A percentile compares a stretch with the other conserved stretches of the same genome.
Evolutionary conservation across 805 yeast species (phyloP).

Genomic region (Ogataea corticis): DNA sequence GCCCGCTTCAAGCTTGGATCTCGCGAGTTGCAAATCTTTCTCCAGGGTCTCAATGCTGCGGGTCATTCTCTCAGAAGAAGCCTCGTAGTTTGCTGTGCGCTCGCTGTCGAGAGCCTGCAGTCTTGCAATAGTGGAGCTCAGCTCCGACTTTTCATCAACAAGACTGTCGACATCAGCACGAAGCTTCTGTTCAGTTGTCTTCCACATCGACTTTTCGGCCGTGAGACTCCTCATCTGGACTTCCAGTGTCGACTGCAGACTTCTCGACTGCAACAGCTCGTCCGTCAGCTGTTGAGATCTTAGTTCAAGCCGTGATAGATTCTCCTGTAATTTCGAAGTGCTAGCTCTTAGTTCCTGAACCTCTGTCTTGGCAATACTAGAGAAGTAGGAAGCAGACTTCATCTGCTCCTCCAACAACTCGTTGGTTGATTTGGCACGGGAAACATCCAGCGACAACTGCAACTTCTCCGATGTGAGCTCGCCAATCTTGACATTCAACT

Average conservation of each 20-base stretch:
- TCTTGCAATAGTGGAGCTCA: conserved; percentile 57
- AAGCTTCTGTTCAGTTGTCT: conserved; percentile 49
- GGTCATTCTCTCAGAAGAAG: conserved; percentile 49
- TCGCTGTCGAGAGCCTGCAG: conserved; percentile 64
- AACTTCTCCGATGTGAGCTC: conserved; percentile 43
- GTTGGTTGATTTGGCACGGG: conserved; percentile 55
- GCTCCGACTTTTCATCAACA: conserved; percentile 56
- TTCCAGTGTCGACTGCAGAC: conserved; percentile 43
- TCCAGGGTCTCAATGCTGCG: conserved; percentile 52
- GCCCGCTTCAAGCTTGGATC: conserved; percentile 47
- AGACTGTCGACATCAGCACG: conserved; percentile 53
- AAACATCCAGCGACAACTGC: conserved; percentile 47
- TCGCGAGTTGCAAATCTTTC: conserved; percentile 43
- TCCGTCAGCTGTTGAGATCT: conserved; percentile 49
- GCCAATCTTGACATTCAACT: conserved; percentile 49
- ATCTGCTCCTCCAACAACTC: conserved; percentile 55
- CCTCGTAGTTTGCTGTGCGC: conserved; percentile 52
- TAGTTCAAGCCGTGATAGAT: conserved; percentile 46
- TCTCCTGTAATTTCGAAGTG: conserved; percentile 42
- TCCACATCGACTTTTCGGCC: conserved; percentile 56
- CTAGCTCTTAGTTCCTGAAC: conserved; percentile 44
- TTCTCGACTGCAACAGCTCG: conserved; percentile 55
- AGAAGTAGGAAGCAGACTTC: conserved; percentile 40
- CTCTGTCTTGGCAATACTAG: conserved; percentile 45
- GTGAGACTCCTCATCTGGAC: conserved; percentile 48